These are phyloP conservation scores for Cladophialophora immunda DNA, from an alignment of 2,329 filamentous ascomycete genomes.

Conservation along the genomic window DNA sequence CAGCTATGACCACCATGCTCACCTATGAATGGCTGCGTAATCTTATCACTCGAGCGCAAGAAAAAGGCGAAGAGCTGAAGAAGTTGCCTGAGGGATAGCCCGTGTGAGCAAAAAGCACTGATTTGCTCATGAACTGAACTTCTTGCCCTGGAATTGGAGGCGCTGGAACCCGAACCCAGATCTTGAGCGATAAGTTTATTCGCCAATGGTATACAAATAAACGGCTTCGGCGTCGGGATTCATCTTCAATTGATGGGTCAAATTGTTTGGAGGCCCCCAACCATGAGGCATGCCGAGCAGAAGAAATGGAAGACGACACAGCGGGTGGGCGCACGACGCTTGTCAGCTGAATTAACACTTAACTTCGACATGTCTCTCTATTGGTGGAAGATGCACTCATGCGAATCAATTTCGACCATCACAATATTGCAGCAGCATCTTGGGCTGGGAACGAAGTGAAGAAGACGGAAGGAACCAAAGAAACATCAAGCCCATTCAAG, in stretches of 20 bases:
- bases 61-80: constrained; percentile 48
- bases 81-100: constrained; percentile 20
- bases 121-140: constrained; percentile 3
- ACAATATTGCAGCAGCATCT: background rate
- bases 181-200: background rate
- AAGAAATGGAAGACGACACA: background rate
- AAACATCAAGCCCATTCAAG: background rate
- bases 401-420: background rate
- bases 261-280: background rate
- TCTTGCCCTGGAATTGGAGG: constrained; percentile 18
- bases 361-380: background rate
- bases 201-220: background rate
- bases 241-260: background rate
- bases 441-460: background rate
- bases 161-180: background rate
- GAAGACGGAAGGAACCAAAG: background rate
- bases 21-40: constrained; percentile 85
- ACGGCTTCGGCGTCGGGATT: background rate
- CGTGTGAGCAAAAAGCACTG: constrained; percentile 11
- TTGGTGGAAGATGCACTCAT: background rate
- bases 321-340: background rate
- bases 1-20: constrained; percentile 95
- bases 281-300: background rate
- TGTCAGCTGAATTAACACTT: background rate
- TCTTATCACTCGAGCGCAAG: constrained; percentile 61